A percentile compares a stretch with the other conserved stretches of the same genome.
Conservation (phyloP, 345 rosid species). For the Citrus mangshanensis region DNA sequence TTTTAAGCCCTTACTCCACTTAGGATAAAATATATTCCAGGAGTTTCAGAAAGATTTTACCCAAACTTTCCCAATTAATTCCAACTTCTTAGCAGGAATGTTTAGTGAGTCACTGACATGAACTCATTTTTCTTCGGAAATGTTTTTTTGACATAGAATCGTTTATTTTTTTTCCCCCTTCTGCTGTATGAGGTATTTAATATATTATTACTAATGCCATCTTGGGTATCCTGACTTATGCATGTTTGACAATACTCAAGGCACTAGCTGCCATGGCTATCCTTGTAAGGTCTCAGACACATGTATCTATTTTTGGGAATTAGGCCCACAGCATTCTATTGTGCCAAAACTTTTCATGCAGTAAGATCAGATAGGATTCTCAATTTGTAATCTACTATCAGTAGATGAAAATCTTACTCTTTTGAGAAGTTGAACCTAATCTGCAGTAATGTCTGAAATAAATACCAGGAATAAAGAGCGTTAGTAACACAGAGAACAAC, state of each 20-base stretch:
- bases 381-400: neutral
- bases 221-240: neutral
- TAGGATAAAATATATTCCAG: neutral
- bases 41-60: neutral
- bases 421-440: constrained; percentile 70
- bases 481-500: neutral
- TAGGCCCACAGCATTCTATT: neutral
- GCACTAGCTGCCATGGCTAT: neutral
- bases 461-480: neutral
- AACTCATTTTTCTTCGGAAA: neutral
- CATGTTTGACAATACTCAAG: neutral
- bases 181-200: neutral
- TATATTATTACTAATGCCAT: neutral
- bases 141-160: neutral
- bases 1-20: neutral
- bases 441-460: constrained; percentile 83
- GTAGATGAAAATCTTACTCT: constrained; percentile 36
- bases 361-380: neutral
- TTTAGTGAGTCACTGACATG: neutral
- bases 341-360: neutral
- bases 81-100: neutral
- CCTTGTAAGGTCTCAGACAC: neutral
- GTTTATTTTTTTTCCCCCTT: neutral
- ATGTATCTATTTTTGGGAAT: neutral
- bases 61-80: neutral